These are phyloP conservation scores for Senecio squalidus DNA, from an alignment of 140 eudicot species.

Conservation along the genomic window DNA sequence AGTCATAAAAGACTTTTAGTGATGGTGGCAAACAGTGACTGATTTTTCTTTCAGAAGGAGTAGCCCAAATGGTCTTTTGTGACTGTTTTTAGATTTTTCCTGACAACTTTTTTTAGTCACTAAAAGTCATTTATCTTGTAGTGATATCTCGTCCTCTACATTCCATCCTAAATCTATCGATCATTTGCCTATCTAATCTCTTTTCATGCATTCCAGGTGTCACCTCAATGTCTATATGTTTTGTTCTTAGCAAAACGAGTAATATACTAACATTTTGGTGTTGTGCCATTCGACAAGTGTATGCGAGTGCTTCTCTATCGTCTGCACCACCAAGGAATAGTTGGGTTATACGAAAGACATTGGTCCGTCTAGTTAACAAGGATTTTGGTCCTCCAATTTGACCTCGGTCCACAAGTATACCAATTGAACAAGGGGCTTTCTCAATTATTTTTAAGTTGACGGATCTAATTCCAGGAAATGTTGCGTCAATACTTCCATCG, in stretches of 20 bases:
- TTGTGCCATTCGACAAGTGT: conserved; percentile 37
- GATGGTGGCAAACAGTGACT: no score
- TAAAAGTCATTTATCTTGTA: conserved; percentile 35
- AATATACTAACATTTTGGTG: conserved; percentile 30
- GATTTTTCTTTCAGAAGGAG: no score
- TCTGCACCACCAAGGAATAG: conserved; percentile 55
- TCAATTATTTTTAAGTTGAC: conserved; percentile 47
- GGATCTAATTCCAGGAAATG: conserved; percentile 28
- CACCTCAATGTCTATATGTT: background rate
- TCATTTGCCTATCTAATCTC: conserved; percentile 20
- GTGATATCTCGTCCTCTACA: conserved; percentile 17
- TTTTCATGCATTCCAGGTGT: conserved; percentile 5
- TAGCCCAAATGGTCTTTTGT: no score
- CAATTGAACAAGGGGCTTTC: conserved; percentile 57
- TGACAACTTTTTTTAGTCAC: conserved; percentile 31
- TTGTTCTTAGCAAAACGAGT: conserved; percentile 29
- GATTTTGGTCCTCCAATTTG: conserved; percentile 23
- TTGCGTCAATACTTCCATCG: conserved; percentile 38
- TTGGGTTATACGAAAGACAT: conserved; percentile 27
- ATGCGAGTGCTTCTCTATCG: conserved; percentile 60
- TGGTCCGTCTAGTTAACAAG: conserved; percentile 11
- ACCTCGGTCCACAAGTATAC: conserved; percentile 53
- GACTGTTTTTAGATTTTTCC: no score
- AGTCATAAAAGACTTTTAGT: no score
- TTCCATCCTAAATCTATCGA: conserved; percentile 31